Base-by-base conservation (phyloP, 768 basidiomycete genomes). In the Asterophora parasitica region DNA sequence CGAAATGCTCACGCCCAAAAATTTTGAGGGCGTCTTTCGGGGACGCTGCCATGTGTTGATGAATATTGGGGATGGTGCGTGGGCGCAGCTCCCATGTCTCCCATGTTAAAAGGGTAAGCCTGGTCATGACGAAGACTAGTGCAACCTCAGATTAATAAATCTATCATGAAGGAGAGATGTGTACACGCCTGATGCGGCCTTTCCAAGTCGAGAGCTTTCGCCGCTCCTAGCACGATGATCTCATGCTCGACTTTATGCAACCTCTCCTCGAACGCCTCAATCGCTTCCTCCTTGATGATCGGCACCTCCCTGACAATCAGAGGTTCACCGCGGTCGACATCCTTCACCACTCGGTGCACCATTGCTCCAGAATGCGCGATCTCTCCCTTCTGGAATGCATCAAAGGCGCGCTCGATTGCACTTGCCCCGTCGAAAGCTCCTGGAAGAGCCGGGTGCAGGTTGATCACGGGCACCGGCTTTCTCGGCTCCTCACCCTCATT, bases 391-490 rank as follows among this genome's bases (percentile, higher is more conserved):
- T 87, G 77, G 62, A 89, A 96, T 0, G 92, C 93, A 52, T 91
- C 90, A 60, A 81, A 93, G 3, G 94, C 92, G 9, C 95, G 73
- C 53, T 87, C 81, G 45, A 97, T 87, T 1, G 94, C 92, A 58
- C 89, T 78, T n/a, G 89, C 83, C 4, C 96, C 96, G 57, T 96
- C 93, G 58, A 99, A 99, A n/a, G 86, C 82, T 2, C 93, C 92
- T 0, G 95, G 95, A 2, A 99, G 70, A 4, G 96, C 96, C 6
- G 96, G 96, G 59, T 98, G 96, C 4, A 99, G 73, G 62, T 98
- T 99, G 71, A 99, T 95, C 52, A 96, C 88, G 0, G 91, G 85
- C 2, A 95, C 78, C 1, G 65, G 59, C 27, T 47, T 55, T 19
- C 53, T 49, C 12, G 62, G 58, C 43, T 61, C 67, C 44, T 67